Percentiles rank a stretch among this genome's conserved stretches.
Conservation (phyloP, 345 rosid species). For the Turnera subulata region DNA sequence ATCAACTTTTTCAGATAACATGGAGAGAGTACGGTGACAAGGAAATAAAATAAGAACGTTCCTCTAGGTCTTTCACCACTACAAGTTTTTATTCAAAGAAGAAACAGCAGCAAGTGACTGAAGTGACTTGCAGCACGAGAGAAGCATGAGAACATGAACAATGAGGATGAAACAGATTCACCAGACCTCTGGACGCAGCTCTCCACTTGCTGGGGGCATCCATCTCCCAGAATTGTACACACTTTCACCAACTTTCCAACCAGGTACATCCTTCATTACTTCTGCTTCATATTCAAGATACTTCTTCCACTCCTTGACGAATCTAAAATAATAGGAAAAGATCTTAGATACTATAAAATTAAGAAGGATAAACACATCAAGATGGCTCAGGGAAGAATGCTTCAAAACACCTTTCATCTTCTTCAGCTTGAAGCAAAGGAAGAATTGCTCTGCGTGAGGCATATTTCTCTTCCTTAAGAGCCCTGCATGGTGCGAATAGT, state of each 20-base stretch:
- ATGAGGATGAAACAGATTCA: constrained; percentile 25
- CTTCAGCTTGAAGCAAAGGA: constrained; percentile 97
- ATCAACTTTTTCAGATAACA: background rate
- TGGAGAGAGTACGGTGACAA: background rate
- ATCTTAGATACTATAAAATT: background rate
- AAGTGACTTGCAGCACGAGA: constrained; percentile 7
- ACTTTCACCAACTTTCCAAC: constrained; percentile 96
- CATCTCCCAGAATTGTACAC: constrained; percentile 93
- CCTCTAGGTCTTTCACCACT: background rate
- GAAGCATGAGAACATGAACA: background rate
- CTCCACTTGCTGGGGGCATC: constrained; percentile 99
- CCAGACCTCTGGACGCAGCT: constrained; percentile 98
- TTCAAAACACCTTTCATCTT: constrained; percentile 81
- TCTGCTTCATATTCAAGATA: constrained; percentile 98
- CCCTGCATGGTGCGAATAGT: constrained; percentile 44
- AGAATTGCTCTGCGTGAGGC: constrained; percentile 83
- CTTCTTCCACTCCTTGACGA: constrained; percentile 93
- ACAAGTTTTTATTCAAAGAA: constrained; percentile 10
- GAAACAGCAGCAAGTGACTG: background rate
- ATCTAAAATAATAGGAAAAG: constrained; percentile 35
- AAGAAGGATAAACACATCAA: background rate
- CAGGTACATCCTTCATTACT: constrained; percentile 98
- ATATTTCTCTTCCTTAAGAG: constrained; percentile 91
- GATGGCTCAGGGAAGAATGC: background rate
- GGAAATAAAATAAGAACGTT: background rate